These are phyloP conservation scores for Dryas alaskensis DNA, from an alignment of 306 rosid species.

Conservation along the genomic window DNA sequence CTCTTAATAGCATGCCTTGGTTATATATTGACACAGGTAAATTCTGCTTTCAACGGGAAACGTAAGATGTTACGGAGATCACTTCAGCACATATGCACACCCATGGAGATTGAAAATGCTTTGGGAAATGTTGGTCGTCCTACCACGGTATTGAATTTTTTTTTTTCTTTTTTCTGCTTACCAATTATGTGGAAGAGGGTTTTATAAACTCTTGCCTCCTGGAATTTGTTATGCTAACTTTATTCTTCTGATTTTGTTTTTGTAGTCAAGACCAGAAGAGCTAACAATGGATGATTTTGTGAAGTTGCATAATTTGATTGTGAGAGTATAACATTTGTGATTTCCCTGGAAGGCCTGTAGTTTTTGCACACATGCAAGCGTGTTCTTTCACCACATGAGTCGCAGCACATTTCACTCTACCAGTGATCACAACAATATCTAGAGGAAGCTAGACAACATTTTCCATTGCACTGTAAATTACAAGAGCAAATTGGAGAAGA, in stretches of 20 bases:
- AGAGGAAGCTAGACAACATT: neutral
- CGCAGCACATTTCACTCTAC: neutral
- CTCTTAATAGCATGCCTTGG: neutral
- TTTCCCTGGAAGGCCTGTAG: slow-evolving; percentile 15
- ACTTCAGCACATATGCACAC: slow-evolving; percentile 70
- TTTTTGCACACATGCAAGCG: neutral
- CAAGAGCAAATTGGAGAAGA: neutral
- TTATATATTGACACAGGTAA: slow-evolving; percentile 44
- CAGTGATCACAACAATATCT: neutral
- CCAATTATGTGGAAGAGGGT: neutral
- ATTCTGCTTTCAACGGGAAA: slow-evolving; percentile 89
- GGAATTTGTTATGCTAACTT: slow-evolving; percentile 8
- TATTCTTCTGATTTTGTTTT: slow-evolving; percentile 2
- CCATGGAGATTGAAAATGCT: slow-evolving; percentile 70
- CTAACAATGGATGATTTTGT: slow-evolving; percentile 68
- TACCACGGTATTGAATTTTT: slow-evolving; percentile 43
- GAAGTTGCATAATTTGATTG: slow-evolving; percentile 62
- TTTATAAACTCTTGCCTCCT: neutral
- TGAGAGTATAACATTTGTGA: slow-evolving; percentile 32
- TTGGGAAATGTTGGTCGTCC: slow-evolving; percentile 57
- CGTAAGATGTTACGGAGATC: slow-evolving; percentile 87
- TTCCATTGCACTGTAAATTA: neutral
- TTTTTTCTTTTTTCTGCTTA: slow-evolving; percentile 1
- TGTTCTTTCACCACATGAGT: neutral
- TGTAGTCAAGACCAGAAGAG: slow-evolving; percentile 87